Base-by-base conservation (phyloP, 2,329 filamentous ascomycete species). In the Ophiostoma pallidulum region DNA sequence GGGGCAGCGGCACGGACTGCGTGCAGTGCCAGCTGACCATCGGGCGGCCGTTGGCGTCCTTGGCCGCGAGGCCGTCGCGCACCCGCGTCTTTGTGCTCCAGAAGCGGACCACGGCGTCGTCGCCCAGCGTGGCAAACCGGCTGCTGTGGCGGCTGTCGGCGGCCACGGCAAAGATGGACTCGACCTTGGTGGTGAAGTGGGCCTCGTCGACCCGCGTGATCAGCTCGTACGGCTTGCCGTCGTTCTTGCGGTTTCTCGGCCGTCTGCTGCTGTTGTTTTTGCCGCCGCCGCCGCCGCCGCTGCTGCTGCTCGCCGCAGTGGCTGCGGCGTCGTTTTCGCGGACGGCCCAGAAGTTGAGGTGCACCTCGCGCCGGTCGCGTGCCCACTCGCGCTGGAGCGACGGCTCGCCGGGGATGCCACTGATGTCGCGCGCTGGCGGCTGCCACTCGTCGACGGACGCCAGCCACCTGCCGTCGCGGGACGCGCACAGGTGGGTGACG, bases 401-500 rank as follows among this genome's bases (percentile, higher is more conserved):
- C 45, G 64, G 60, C n/a, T 60, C 64, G 35, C 63, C 65, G 18
- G 70, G 68, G 8, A 85, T 63, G 48, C 74, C 74, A 33, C 77
- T 73, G 13, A 86, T 65, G 59, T 96, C 89, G 51, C 76, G 70
- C 12, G 69, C 66, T 9, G 86, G 79, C 1, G 89, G 89, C 44
- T 76, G 74, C 92, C 92, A 98, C 59, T 90, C 86, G 61, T 98
- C 92, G 1, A 94, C 77, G 2, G 88, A 96, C 4, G 85, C 90
- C 49, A 98, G 75, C 90, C 91, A 97, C 54, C 80, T 75, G 16
- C 91, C 91, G 59, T 97, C 84, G 42, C 75, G 70, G 37, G 86
- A 91, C 56, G 92, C 79, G 37, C 82, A 77, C 43, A 97, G 69
- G 48, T 84, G 77, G 7, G 78, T 83, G 40, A 95, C 77, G 52